Percentiles rank a stretch among this genome's conserved stretches.
Evolutionary conservation across 2,329 filamentous ascomycete genomes (phyloP).

Genomic region (Leptographium wingfieldii): DNA sequence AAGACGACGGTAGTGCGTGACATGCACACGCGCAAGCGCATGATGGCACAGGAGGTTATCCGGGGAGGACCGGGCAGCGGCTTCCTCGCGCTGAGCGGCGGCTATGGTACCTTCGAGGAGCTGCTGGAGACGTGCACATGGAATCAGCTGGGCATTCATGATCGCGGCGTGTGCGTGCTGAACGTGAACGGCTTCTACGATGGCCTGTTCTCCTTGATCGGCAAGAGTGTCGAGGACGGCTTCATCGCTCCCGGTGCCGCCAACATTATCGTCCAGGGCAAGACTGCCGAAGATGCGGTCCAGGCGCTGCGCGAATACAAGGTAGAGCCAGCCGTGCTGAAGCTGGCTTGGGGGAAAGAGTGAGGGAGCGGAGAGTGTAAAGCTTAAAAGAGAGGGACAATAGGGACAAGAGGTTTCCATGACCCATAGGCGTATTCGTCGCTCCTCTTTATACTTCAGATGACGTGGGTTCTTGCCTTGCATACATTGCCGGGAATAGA

Average conservation of each 20-base stretch:
- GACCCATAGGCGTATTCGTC: neutral
- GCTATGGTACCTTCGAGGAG: constrained; percentile 93
- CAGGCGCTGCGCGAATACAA: constrained; percentile 59
- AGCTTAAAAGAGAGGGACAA: neutral
- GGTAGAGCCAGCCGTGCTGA: constrained; percentile 60
- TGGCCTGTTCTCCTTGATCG: constrained; percentile 71
- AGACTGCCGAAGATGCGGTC: constrained; percentile 59
- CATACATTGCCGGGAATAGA: neutral
- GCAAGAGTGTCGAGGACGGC: constrained; percentile 58
- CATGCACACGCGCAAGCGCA: constrained; percentile 91
- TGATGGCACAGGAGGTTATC: constrained; percentile 85
- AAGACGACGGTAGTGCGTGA: constrained; percentile 79
- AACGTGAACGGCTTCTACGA: constrained; percentile 92
- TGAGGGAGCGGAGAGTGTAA: constrained; percentile 15
- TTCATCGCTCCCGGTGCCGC: constrained; percentile 64
- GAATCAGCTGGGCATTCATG: constrained; percentile 94
- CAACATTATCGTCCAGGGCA: constrained; percentile 67
- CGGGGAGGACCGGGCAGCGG: constrained; percentile 70
- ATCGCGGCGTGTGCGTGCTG: constrained; percentile 62
- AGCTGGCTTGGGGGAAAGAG: constrained; percentile 68
- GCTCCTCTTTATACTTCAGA: neutral
- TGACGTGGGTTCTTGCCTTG: neutral
- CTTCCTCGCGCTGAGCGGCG: constrained; percentile 79
- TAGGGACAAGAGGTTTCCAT: neutral
- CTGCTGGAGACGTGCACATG: constrained; percentile 83